Percentiles rank a stretch among this genome's conserved stretches.
These are phyloP conservation scores for Cryphonectria nitschkei DNA, from an alignment of 2,329 filamentous ascomycete genomes.

Conservation along the genomic window DNA sequence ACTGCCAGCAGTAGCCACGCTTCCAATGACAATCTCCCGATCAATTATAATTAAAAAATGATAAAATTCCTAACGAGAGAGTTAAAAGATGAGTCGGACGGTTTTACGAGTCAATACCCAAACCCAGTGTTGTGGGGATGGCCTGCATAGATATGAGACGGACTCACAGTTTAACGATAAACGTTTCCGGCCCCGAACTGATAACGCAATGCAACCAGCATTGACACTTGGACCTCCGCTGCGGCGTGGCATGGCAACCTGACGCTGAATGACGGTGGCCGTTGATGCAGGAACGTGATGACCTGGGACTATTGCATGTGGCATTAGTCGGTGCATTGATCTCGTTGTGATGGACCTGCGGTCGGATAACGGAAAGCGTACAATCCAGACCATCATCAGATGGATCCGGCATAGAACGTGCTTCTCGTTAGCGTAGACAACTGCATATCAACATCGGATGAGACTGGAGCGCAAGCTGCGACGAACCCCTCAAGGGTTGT, in stretches of 20 bases:
- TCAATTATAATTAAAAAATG: neutral
- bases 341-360: conserved; percentile 4
- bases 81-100: neutral
- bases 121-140: neutral
- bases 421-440: neutral
- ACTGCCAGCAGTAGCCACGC: conserved; percentile 20
- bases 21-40: neutral
- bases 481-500: neutral
- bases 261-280: neutral
- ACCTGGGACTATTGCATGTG: neutral
- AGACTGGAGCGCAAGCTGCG: conserved; percentile 6
- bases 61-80: neutral
- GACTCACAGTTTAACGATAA: neutral
- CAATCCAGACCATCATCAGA: neutral
- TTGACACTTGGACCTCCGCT: conserved; percentile 12
- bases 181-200: neutral
- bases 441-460: conserved; percentile 15
- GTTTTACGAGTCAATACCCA: neutral
- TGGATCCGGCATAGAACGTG: neutral
- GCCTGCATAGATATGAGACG: conserved; percentile 14
- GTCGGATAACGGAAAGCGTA: neutral
- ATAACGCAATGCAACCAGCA: conserved; percentile 9
- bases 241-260: conserved; percentile 1
- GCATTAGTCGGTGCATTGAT: conserved; percentile 15
- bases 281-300: neutral